Percentiles rank a stretch among this genome's conserved stretches.
Evolutionary conservation across 192 early-diverging fungal species (phyloP).

Genomic region (Podila minutissima): DNA sequence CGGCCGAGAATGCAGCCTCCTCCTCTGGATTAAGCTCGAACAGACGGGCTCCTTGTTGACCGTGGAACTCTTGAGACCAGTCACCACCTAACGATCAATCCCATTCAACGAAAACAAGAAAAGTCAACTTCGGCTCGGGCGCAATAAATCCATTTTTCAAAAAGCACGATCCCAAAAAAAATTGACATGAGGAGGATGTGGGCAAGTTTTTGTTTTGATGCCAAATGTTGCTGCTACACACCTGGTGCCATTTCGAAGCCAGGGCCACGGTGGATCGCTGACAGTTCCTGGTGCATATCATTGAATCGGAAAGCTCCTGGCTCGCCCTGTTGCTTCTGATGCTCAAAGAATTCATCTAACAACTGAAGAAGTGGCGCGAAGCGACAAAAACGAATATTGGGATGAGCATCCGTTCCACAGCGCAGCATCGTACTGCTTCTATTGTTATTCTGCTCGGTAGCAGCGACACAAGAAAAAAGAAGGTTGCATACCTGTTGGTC

Average conservation of each 20-base stretch:
- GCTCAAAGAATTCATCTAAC: conserved; percentile 41
- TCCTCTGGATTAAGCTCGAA: conserved; percentile 62
- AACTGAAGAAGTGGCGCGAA: conserved; percentile 16
- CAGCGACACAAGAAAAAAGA: neutral
- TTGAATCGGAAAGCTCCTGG: conserved; percentile 38
- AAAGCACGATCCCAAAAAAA: neutral
- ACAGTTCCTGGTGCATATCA: conserved; percentile 46
- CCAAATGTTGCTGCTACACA: neutral
- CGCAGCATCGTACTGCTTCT: too few species aligned
- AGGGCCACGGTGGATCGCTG: conserved; percentile 33
- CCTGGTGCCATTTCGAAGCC: conserved; percentile 44
- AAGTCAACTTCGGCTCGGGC: neutral
- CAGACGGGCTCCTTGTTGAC: conserved; percentile 44
- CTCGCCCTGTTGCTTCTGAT: conserved; percentile 40
- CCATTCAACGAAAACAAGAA: neutral
- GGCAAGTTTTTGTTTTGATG: neutral
- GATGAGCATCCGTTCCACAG: too few species aligned
- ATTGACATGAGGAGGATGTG: neutral
- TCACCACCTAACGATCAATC: conserved; percentile 26
- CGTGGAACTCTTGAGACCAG: conserved; percentile 56
- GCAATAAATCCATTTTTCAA: neutral
- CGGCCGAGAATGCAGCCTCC: conserved; percentile 60
- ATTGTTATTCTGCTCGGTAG: neutral
- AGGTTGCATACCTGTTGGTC: conserved; percentile 41
- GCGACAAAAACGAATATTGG: neutral